Conservation (phyloP, 306 rosid genomes). For the Mimosa bimucronata region DNA sequence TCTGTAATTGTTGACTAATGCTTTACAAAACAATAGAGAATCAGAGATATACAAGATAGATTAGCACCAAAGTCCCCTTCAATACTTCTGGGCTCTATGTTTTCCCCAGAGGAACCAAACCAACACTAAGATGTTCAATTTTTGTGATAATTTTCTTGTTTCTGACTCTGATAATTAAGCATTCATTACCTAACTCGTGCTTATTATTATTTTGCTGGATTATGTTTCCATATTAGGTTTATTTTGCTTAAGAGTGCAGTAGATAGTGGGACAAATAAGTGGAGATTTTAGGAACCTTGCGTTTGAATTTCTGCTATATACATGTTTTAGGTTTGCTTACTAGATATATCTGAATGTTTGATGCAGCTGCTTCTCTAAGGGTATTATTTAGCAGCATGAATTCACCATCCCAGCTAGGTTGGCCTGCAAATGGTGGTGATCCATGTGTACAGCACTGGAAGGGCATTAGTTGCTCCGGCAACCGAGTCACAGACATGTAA, state of each 20-base stretch:
- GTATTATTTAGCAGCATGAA: conserved; percentile 56
- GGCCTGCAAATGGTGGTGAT: conserved; percentile 74
- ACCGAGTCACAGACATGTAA: conserved; percentile 84
- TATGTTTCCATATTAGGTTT: conserved; percentile 8
- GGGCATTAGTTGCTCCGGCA: conserved; percentile 74
- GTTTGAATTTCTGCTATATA: conserved; percentile 23
- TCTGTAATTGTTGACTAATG: no score
- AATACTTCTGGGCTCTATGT: no score
- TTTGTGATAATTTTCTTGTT: no score
- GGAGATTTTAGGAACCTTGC: background rate
- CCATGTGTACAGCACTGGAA: conserved; percentile 93
- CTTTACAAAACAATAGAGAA: no score
- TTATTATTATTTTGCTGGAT: background rate
- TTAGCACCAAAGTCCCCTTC: no score
- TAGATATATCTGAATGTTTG: conserved; percentile 32
- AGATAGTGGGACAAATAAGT: conserved; percentile 12
- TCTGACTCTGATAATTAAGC: no score
- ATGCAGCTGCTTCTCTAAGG: conserved; percentile 64
- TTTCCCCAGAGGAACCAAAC: no score
- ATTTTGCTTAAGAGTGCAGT: conserved; percentile 17
- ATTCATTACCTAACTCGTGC: no score
- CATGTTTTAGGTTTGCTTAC: conserved; percentile 33
- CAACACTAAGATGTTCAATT: no score
- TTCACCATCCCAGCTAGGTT: conserved; percentile 72
- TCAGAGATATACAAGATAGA: no score